These are phyloP conservation scores for Mycena rebaudengoi DNA, from an alignment of 768 basidiomycete species.

Conservation along the genomic window DNA sequence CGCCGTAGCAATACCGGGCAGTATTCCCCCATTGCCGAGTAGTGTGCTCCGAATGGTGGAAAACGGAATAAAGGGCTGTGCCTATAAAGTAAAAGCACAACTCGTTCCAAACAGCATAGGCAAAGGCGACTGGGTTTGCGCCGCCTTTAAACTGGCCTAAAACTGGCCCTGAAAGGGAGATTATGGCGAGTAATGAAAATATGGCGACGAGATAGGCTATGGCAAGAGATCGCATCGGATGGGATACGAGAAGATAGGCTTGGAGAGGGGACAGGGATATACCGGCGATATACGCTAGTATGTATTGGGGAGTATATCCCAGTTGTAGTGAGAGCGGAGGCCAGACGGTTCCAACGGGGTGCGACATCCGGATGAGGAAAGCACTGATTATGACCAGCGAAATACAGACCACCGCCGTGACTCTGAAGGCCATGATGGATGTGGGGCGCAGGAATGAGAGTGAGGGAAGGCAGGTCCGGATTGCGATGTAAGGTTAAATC, in stretches of 20 bases:
- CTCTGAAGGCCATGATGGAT: background rate
- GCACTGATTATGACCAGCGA: constrained; percentile 6
- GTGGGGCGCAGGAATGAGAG: constrained; percentile 16
- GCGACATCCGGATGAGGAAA: constrained; percentile 15
- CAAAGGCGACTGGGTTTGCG: background rate
- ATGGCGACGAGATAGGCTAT: constrained; percentile 14
- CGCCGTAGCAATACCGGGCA: constrained; percentile 20
- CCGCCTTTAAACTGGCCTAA: background rate
- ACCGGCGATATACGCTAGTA: constrained; percentile 20
- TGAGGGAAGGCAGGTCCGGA: constrained; percentile 7
- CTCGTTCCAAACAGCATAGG: constrained; percentile 24
- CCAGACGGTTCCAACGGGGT: constrained; percentile 6
- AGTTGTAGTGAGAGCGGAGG: constrained; percentile 12
- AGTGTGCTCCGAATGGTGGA: constrained; percentile 14
- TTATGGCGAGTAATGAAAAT: background rate
- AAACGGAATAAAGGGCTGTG: constrained; percentile 15
- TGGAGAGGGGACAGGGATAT: constrained; percentile 21
- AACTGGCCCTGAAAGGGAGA: background rate
- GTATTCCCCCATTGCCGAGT: constrained; percentile 16
- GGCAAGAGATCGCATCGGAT: constrained; percentile 9
- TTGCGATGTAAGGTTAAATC: constrained; percentile 20
- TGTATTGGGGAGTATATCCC: constrained; percentile 22
- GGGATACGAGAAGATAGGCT: constrained; percentile 10
- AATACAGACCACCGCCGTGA: constrained; percentile 9
- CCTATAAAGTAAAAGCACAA: constrained; percentile 24